Evolutionary conservation across 129 eudicot species (phyloP), one percentile per base, ranked within the genome.

Genomic region (Ambrosia trifida): DNA sequence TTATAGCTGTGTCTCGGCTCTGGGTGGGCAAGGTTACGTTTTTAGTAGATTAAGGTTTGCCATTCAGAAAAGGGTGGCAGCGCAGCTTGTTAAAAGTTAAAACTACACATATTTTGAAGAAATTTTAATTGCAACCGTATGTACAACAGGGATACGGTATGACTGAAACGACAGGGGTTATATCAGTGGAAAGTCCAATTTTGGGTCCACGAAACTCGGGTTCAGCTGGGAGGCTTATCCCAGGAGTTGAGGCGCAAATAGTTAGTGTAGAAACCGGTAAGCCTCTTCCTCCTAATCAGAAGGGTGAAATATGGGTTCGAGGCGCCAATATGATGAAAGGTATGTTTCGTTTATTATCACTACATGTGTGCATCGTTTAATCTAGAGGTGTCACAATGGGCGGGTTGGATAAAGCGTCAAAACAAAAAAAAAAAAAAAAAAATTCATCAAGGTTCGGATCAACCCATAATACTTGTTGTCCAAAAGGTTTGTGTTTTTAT

Each of bases 311-410:
- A 70, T 94, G 98, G 90, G 95, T 84, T 17, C 86, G 95, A 18
- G 96, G 96, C 53, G 84, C 87, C 59, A 89, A 87, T 69, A 83
- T 93, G 79, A 86, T 93, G 96, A 81, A 87, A 89, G 98, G 96
- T 89, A 75, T 20, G 49, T 28, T 38, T 30, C 60, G 7, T 31
- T 14, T 36, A 17, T 43, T 38, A 38, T 64, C 54, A 7, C 14
- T n/a, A 44, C 20, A 44, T 47, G 16, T 44, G 17, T 44, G 17
- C n/a, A n/a, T n/a, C n/a, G n/a, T n/a, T n/a, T n/a, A n/a, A n/a
- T n/a, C n/a, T n/a, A n/a, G n/a, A n/a, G n/a, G n/a, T n/a, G 17
- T 20, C 32, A 72, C 44, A 19, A 57, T 71, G 18, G 7, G 12
- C 6, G 12, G 46, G 67, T 58, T 0, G 10, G 18, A 58, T 58